phyloP scores from a whole-genome alignment of 2,329 filamentous ascomycete species.

The Incumbomyces delicatus region DNA sequence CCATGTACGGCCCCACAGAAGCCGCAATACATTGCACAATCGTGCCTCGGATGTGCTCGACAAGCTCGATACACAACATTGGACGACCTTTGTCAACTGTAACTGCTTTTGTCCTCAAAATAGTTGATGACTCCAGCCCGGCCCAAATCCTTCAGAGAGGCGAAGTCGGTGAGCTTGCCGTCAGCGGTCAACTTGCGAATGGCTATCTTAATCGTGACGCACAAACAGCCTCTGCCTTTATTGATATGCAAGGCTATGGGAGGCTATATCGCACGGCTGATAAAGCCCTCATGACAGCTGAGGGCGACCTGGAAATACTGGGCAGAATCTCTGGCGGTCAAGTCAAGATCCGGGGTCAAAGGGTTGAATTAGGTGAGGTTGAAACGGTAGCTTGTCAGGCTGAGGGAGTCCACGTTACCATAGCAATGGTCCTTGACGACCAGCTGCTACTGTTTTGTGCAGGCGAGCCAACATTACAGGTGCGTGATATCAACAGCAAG shows the following conservation, averaged over 20 bases:
- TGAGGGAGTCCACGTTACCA: conserved; percentile 52
- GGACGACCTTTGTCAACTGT: conserved; percentile 73
- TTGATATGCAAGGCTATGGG: conserved; percentile 55
- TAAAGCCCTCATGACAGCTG: conserved; percentile 57
- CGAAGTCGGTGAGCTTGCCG: conserved; percentile 65
- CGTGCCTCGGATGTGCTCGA: conserved; percentile 50
- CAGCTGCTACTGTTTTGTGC: conserved; percentile 68
- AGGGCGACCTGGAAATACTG: conserved; percentile 70
- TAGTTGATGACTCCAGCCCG: conserved; percentile 29
- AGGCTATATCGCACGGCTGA: conserved; percentile 77
- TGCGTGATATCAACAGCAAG: conserved; percentile 41
- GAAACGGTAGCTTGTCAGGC: conserved; percentile 59
- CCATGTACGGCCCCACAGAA: conserved; percentile 92
- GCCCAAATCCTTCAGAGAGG: conserved; percentile 53
- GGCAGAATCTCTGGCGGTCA: conserved; percentile 73
- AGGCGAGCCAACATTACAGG: conserved; percentile 34
- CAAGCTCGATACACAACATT: conserved; percentile 57
- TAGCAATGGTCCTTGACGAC: conserved; percentile 57
- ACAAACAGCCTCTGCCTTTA: conserved; percentile 62
- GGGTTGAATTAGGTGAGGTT: conserved; percentile 70
- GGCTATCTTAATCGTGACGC: conserved; percentile 75
- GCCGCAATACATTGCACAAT: conserved; percentile 84
- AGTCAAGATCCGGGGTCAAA: conserved; percentile 76
- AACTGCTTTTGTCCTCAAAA: conserved; percentile 60
- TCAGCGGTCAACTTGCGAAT: conserved; percentile 74